Evolutionary conservation across 352 stramenopile species (phyloP).

Genomic region (Pythium brachiatum): DNA sequence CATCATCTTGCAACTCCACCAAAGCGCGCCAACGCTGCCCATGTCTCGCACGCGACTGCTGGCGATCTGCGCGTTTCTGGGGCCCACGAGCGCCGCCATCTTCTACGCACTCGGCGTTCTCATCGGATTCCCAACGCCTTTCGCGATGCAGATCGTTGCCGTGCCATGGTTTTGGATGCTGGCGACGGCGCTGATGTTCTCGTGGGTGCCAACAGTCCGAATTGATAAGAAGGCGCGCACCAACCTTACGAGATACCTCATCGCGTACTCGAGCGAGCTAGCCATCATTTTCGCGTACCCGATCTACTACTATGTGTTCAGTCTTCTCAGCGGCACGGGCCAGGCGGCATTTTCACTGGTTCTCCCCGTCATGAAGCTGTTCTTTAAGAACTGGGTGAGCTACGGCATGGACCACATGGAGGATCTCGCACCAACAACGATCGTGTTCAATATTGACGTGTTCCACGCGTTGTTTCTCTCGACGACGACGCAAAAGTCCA

Average conservation of each 20-base stretch:
- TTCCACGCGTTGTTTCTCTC: conserved; percentile 22
- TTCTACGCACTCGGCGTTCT: background rate
- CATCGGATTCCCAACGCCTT: conserved; percentile 13
- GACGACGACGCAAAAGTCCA: conserved; percentile 16
- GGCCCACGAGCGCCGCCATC: background rate
- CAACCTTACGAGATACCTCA: background rate
- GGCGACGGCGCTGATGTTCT: background rate
- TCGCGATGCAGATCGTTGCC: background rate
- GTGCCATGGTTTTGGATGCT: conserved; percentile 6
- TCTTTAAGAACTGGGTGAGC: conserved; percentile 14
- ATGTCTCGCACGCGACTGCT: background rate
- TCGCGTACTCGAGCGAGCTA: background rate
- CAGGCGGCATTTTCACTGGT: background rate
- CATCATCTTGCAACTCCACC: background rate
- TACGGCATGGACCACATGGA: conserved; percentile 4
- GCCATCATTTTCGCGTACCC: conserved; percentile 11
- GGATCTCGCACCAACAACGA: conserved; percentile 6
- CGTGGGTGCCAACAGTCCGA: background rate
- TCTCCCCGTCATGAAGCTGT: conserved; percentile 12
- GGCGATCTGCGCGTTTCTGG: background rate
- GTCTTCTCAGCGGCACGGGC: background rate
- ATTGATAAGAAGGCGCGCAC: background rate
- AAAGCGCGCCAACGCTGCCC: background rate
- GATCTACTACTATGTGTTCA: conserved; percentile 10
- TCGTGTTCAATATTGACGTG: conserved; percentile 20